Conservation (phyloP, 2,329 filamentous ascomycete genomes). For the Berkeleyomyces basicola region DNA sequence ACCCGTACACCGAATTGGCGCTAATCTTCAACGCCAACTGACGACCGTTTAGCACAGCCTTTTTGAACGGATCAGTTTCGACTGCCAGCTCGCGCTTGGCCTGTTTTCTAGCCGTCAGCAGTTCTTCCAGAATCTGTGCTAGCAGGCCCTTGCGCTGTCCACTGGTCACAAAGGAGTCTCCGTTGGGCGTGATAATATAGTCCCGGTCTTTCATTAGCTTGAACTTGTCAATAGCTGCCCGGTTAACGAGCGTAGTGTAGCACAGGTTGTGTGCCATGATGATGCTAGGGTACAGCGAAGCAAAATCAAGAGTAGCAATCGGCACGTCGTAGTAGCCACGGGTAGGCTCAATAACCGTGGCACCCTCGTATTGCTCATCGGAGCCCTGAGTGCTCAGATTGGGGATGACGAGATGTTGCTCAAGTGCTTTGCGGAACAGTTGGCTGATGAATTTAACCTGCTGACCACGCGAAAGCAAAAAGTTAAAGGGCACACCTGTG, state of each 20-base stretch:
- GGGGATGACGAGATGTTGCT: slow-evolving; percentile 87
- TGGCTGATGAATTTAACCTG: slow-evolving; percentile 98
- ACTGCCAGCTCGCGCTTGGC: slow-evolving; percentile 79
- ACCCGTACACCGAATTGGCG: slow-evolving; percentile 93
- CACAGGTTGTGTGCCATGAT: slow-evolving; percentile 98
- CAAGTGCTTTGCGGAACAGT: slow-evolving; percentile 82
- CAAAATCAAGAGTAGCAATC: slow-evolving; percentile 94
- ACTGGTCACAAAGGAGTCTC: slow-evolving; percentile 76
- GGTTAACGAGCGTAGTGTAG: slow-evolving; percentile 79
- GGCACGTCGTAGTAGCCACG: slow-evolving; percentile 90
- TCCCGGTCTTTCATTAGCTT: slow-evolving; percentile 74
- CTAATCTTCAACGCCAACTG: slow-evolving; percentile 92
- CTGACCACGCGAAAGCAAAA: slow-evolving; percentile 76
- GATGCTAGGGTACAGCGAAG: slow-evolving; percentile 94
- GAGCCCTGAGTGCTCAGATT: slow-evolving; percentile 55
- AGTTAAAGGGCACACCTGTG: slow-evolving; percentile 95
- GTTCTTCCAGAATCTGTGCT: slow-evolving; percentile 87
- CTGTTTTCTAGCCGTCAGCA: slow-evolving; percentile 80
- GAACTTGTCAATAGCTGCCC: slow-evolving; percentile 59
- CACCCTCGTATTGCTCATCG: slow-evolving; percentile 91
- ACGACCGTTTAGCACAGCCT: slow-evolving; percentile 92
- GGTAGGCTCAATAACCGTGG: slow-evolving; percentile 90
- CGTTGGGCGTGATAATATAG: slow-evolving; percentile 91
- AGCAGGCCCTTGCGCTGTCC: slow-evolving; percentile 84
- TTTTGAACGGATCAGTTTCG: slow-evolving; percentile 93